Evolutionary conservation across 345 rosid species (phyloP), one percentile per base, ranked within the genome.

Genomic region (Citrus glauca): DNA sequence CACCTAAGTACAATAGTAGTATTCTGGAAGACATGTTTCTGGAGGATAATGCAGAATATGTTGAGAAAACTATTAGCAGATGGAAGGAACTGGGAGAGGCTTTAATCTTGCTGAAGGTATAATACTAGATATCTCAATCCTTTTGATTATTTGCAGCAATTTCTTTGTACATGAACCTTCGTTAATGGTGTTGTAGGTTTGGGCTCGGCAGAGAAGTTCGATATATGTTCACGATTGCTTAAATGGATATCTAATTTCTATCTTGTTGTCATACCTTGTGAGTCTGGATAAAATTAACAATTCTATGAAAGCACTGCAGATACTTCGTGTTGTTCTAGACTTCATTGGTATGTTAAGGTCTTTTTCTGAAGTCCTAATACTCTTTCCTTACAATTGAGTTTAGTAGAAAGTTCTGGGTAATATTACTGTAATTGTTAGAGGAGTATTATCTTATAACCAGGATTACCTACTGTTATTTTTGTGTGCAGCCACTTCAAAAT

Each of bases 181-280:
- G 38, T 77, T 59, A 38, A 32, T 86, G 35, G 65, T 59, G 59
- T 40, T 88, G 80, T 79, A 95, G 99, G 90, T 91, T 48, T 95
- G 97, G 99, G 97, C 93, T 77, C 91, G 83, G 75, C 97, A 90
- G 81, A 92, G 99, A 86, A 88, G 90, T 82, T 92, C 95, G 5
- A 80, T 95, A 77, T 86, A 88, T 48, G 85, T 74, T 75, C 89
- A 95, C 37, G 96, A 95, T 86, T 89, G 99, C 83, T 77, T 93
- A 77, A 93, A 91, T 87, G 99, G 98, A 66, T 93, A 82, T 86
- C 80, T 95, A 17, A 78, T 93, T 64, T 90, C 98, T 75, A 78
- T 88, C 79, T 88, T 95, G 70, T 65, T 93, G 77, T 87, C 95
- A 42, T 92, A 87, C 87, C 90, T 95, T 83, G 93, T 86, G 66